Evolutionary conservation across 352 stramenopile genomes (phyloP), one percentile per base, ranked within the genome.

Genomic region (Globisporangium iwayamae): DNA sequence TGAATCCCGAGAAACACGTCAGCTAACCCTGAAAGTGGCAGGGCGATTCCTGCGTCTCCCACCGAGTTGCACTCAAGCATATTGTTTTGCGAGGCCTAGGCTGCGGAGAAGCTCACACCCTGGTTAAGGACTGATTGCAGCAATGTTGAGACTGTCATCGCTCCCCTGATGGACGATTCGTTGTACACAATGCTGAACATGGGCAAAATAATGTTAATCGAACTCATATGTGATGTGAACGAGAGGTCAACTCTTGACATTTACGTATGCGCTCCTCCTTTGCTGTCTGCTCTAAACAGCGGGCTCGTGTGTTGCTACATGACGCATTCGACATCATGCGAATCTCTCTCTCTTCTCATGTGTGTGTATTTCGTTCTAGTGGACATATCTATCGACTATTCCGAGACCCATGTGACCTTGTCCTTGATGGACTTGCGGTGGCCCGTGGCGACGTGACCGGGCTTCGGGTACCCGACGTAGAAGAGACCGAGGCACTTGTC

Each of bases 401-500:
- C 39, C 13, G 47, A 63, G 45, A 79, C 66, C 79, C 79, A 91
- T 47, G 68, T 79, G 62, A 96, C 79, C 70, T 96, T 96, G 41
- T 94, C 83, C 18, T 74, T 60, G 46, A 92, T 92, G 8, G 83
- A 74, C 60, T 88, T 90, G 55, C 85, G 85, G 7, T 65, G 67
- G 22, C 82, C 83, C 59, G 80, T 85, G 1, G 77, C 71, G 20
- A 78, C 67, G 53, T 77, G 71, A 1, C 71, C 76, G 36, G 65
- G 72, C 66, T 88, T 93, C 3, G 75, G 73, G 55, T 85, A 79
- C 13, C 85, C 87, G 8, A 96, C 78, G 75, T 96, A 96, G 65
- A 96, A 94, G 4, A 96, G 67, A 7, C 87, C 87, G 18, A 96
- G 56, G 48, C 83, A 93, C 75, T 87, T 87, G 75, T 96, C 87